A percentile compares a stretch with the other conserved stretches of the same genome.
Conservation (phyloP, 1,284 basidiomycete species). For the Ceratobasidium theobromae region DNA sequence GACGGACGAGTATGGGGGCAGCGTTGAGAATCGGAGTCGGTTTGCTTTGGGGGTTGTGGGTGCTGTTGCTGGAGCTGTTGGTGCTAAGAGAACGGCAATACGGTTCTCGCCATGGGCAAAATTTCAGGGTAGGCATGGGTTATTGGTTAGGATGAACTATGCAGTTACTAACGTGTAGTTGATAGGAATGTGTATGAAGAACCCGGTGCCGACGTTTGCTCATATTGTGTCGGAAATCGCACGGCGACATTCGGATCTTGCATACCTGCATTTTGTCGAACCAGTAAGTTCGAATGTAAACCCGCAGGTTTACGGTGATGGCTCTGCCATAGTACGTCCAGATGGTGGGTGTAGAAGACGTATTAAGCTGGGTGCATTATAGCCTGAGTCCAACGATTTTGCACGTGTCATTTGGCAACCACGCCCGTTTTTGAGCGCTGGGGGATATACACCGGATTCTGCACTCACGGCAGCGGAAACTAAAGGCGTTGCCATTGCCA, state of each 20-base stretch:
- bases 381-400: constrained; percentile 11
- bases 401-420: constrained; percentile 1
- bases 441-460: neutral
- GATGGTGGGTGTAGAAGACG: neutral
- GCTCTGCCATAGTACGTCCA: constrained; percentile 32
- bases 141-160: constrained; percentile 33
- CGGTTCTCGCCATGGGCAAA: neutral
- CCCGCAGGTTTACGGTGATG: constrained; percentile 36
- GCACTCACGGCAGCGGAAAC: neutral
- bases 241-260: neutral
- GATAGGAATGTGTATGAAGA: constrained; percentile 1
- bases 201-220: neutral
- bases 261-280: neutral
- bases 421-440: constrained; percentile 9
- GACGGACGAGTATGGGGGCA: constrained; percentile 51
- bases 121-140: neutral
- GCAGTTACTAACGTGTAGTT: neutral
- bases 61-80: neutral
- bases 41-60: constrained; percentile 44
- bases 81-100: neutral
- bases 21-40: constrained; percentile 47
- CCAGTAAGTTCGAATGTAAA: constrained; percentile 2
- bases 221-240: neutral
- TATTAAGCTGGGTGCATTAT: neutral
- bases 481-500: neutral